Evolutionary conservation across 1,284 basidiomycete genomes (phyloP), one percentile per base, ranked within the genome.

Genomic region (Pseudozyma tsukubaensis): DNA sequence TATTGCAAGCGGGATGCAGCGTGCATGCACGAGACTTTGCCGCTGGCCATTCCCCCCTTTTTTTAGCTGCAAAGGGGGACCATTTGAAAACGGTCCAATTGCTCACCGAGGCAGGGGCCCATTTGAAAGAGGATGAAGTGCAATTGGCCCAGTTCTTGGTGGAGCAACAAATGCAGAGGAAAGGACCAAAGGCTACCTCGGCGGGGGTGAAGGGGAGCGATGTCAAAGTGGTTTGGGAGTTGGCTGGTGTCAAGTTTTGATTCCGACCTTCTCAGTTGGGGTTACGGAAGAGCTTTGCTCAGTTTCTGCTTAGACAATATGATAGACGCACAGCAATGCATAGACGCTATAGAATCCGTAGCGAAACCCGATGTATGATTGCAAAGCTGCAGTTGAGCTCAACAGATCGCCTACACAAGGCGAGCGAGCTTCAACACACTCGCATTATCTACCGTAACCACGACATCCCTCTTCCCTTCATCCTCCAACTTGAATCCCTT

Each of bases 1-100:
- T 97, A 36, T 87, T 97, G 36, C 87, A 89, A 63, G 89, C 89
- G 0, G 94, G 94, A 2, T 92, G 93, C 2, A 87, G 93, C n/a
- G 94, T 97, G 11, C 94, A 96, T 84, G 86, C 91, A 21, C 32
- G 78, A 7, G 65, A 79, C 10, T 88, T 92, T 45, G 92, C 94
- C 78, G 86, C 92, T 43, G 92, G 92, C 0, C 93, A 94, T 79
- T 94, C 93, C 14, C 89, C 93, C 7, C 63, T 87, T 21, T 87
- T 80, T 69, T 81, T 85, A 60, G 85, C 85, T 2, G 81, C 83
- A 3, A 63, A 72, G 24, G 63, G 77, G 29, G 71, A 69, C 1
- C 79, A 82, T 52, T 12, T 48, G 16, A 47, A 61, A 12, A 80
- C 79, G 43, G 80, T 70, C 11, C 50, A 44, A 19, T 50, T 84